Evolutionary conservation across 1,139 yeast species (phyloP).

Genomic region (Kodamaea sp.): DNA sequence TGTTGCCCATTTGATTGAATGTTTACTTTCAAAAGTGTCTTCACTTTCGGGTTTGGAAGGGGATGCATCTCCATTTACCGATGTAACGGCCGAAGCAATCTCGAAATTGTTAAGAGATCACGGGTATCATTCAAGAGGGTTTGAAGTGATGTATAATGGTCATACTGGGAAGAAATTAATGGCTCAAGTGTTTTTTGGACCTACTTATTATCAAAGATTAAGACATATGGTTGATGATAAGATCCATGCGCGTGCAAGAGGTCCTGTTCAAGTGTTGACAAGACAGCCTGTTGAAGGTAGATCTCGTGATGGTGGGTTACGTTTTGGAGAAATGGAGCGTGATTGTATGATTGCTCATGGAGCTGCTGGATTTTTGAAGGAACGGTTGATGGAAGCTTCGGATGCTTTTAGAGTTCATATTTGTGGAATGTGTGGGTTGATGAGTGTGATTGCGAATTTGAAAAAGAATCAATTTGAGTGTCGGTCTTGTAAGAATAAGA

Average conservation of each 20-base stretch:
- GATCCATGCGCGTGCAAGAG: conserved; percentile 99
- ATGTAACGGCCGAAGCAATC: conserved; percentile 95
- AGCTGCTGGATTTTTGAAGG: conserved; percentile 96
- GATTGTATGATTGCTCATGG: conserved; percentile 99
- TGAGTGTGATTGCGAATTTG: conserved; percentile 95
- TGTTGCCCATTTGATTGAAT: conserved; percentile 98
- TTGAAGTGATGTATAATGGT: conserved; percentile 97
- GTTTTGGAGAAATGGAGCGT: conserved; percentile 99
- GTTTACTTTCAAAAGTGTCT: conserved; percentile 92
- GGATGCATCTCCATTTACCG: conserved; percentile 98
- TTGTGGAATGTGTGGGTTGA: conserved; percentile 96
- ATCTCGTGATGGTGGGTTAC: conserved; percentile 98
- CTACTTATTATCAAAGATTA: conserved; percentile 96
- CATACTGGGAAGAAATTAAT: conserved; percentile 96
- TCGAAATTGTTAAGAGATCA: conserved; percentile 88
- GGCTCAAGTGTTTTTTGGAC: conserved; percentile 99
- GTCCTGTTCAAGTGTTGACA: conserved; percentile 96
- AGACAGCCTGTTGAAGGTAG: conserved; percentile 99
- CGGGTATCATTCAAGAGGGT: conserved; percentile 97
- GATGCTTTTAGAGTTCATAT: conserved; percentile 98
- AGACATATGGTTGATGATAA: conserved; percentile 99
- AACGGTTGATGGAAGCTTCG: conserved; percentile 96
- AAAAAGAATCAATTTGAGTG: conserved; percentile 97
- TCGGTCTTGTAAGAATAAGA: conserved; percentile 96
- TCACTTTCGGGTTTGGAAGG: conserved; percentile 95